phyloP scores from a whole-genome alignment of 306 rosid species.

The Pueraria montana region DNA sequence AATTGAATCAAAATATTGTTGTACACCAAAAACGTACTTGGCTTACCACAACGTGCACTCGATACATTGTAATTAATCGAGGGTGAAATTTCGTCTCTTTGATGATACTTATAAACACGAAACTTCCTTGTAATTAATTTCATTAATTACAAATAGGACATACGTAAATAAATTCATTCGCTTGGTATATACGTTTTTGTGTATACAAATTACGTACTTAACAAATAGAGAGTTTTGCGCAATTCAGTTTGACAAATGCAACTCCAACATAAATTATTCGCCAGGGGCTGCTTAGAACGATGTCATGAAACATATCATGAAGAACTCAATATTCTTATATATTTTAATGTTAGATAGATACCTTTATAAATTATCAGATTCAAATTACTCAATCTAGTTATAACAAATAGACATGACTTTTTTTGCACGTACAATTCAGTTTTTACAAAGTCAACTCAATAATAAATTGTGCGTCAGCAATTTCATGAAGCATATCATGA shows the following conservation, averaged over 20 bases:
- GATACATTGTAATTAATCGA: background rate
- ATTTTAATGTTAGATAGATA: background rate
- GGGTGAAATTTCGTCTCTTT: background rate
- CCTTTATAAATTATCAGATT: background rate
- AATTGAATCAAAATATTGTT: background rate
- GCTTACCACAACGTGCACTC: background rate
- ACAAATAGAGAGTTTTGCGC: background rate
- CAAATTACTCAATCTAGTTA: background rate
- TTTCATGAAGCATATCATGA: background rate
- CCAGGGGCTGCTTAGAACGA: background rate
- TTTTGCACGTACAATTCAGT: background rate
- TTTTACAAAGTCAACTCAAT: background rate
- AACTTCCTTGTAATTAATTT: constrained; percentile 17
- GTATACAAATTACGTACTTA: background rate
- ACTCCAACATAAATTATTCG: background rate
- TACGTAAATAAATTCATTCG: background rate
- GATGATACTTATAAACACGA: background rate
- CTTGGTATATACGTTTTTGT: background rate
- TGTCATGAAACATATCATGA: background rate
- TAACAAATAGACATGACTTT: background rate
- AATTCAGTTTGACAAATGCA: background rate
- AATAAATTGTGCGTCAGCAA: background rate
- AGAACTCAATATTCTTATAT: background rate
- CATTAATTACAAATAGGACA: background rate
- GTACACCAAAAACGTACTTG: background rate